A percentile compares a stretch with the other conserved stretches of the same genome.
Evolutionary conservation across 169 alveolate genomes (phyloP).

Genomic region (Eimeria sp.): DNA sequence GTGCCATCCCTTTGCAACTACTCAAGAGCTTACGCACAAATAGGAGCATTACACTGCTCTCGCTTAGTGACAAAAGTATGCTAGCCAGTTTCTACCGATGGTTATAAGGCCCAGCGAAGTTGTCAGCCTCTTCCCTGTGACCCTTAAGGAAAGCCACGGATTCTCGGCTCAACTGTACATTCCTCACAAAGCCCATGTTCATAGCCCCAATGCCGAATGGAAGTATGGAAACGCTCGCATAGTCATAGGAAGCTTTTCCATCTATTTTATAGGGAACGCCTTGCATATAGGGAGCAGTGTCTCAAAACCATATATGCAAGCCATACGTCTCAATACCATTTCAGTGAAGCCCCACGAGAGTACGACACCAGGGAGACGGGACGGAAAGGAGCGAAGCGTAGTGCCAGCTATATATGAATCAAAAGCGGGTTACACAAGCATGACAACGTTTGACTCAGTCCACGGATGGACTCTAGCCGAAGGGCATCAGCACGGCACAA

Average conservation of each 20-base stretch:
- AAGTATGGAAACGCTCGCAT: background rate
- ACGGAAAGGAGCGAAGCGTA: no score
- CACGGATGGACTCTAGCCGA: background rate
- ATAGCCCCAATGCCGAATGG: background rate
- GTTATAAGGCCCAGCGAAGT: background rate
- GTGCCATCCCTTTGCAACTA: no score
- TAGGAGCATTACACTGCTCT: background rate
- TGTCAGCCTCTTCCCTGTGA: background rate
- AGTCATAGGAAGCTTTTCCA: background rate
- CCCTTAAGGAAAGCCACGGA: background rate
- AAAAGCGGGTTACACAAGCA: background rate
- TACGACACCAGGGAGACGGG: background rate
- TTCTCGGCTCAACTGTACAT: no score
- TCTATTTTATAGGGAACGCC: background rate
- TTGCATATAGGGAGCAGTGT: background rate
- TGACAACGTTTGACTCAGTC: background rate
- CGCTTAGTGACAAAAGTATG: background rate
- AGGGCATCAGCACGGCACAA: background rate
- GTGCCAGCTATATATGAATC: background rate
- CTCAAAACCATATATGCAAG: background rate
- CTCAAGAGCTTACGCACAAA: no score
- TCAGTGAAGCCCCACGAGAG: background rate
- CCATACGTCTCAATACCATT: background rate
- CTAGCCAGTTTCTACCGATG: no score
- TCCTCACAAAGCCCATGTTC: no score